Evolutionary conservation across 192 early-diverging fungal genomes (phyloP), one percentile per base, ranked within the genome.

Genomic region (Diversispora epigaea): DNA sequence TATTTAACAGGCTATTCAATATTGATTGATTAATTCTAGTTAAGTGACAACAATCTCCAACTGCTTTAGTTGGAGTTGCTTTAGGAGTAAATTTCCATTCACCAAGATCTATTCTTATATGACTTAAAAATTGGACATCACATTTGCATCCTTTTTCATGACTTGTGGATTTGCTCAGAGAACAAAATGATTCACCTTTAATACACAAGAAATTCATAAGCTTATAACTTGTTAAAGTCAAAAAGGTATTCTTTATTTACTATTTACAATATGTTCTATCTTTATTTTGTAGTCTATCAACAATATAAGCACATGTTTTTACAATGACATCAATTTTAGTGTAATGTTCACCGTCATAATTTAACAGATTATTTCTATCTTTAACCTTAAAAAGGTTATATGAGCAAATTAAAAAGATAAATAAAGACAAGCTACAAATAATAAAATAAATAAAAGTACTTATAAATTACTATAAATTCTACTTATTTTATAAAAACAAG

Each of bases 281-380:
- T 55, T 43, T 43, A 43, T 75, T 65, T 47, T 52, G 46, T 55
- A 75, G 21, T 39, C 10, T 43, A 22, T 75, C 60, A 32, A 64
- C 40, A 25, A 75, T 75, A 50, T 75, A 75, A 49, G 45, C 6
- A 49, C 57, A 75, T 61, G 73, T 43, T 65, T 75, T 75, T 61
- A 72, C 44, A 65, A 75, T 75, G 43, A 65, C 45, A 75, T 75
- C 60, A 64, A 75, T 75, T 75, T 75, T 43, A 11, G 61, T 75
- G 44, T 58, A 8, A 52, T 52, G 49, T 52, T 52, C 7, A 52
- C 49, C 49, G 17, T 3, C 49, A 52, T 15, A 52, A 52, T 52
- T 1, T 52, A 52, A 8, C 2, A 52, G 44, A 68, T 68, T 47
- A 68, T 68, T 52, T 68, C 46, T 32, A 12, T 68, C 67, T 75